These are phyloP conservation scores for Odonthalia washingtoniensis DNA, from an alignment of 31 red algal genomes.

Conservation along the genomic window DNA sequence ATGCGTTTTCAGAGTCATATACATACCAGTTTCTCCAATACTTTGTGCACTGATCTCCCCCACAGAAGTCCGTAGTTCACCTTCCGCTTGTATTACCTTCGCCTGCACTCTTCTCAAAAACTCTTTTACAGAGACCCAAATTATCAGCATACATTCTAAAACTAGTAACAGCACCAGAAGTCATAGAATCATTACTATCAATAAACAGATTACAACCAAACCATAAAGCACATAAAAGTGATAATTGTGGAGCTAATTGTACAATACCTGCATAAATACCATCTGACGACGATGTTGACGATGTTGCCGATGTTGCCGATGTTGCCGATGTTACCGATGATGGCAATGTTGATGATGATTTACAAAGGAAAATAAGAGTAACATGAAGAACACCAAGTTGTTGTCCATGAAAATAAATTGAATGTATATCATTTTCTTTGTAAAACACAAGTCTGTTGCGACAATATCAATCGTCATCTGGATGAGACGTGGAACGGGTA, in stretches of 20 bases:
- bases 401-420: no score
- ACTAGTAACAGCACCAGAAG: slow-evolving; percentile 83
- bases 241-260: slow-evolving; percentile 81
- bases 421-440: no score
- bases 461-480: no score
- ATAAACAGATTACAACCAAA: slow-evolving; percentile 88
- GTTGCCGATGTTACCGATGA: no score
- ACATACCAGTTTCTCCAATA: slow-evolving; percentile 97
- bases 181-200: slow-evolving; percentile 72
- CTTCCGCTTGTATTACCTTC: slow-evolving; percentile 62
- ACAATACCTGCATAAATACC: slow-evolving; percentile 86
- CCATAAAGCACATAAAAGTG: slow-evolving; percentile 89
- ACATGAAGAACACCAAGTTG: no score
- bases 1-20: slow-evolving; percentile 99
- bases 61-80: slow-evolving; percentile 94
- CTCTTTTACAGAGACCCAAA: slow-evolving; percentile 74
- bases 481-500: no score
- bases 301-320: no score
- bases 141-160: slow-evolving; percentile 97
- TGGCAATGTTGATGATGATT: no score
- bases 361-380: no score
- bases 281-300: no score
- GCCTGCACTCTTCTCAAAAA: slow-evolving; percentile 65
- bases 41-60: slow-evolving; percentile 95
- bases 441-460: no score